Conservation (phyloP, 2,329 filamentous ascomycete genomes). For the Zalaria sp. region DNA sequence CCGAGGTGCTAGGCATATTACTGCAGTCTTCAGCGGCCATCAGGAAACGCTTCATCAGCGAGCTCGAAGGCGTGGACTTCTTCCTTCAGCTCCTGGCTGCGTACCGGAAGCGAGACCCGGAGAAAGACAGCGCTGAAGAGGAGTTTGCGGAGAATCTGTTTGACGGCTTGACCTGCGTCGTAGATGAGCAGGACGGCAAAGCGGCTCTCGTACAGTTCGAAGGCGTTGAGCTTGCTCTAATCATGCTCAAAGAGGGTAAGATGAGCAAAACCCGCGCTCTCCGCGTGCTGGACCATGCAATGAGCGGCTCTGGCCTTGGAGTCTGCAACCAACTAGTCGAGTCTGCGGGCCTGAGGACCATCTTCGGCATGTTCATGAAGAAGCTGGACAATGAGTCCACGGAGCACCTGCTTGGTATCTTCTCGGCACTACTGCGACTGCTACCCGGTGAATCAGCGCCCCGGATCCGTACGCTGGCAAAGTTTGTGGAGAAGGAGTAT, state of each 20-base stretch:
- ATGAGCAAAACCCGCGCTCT: constrained; percentile 69
- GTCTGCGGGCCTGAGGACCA: constrained; percentile 66
- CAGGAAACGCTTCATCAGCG: constrained; percentile 42
- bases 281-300: constrained; percentile 71
- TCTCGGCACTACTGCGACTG: constrained; percentile 65
- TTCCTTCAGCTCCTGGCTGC: constrained; percentile 71
- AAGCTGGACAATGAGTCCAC: constrained; percentile 56
- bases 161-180: constrained; percentile 67
- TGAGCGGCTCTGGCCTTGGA: constrained; percentile 40
- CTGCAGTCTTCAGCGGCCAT: constrained; percentile 61
- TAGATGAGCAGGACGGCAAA: constrained; percentile 64
- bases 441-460: constrained; percentile 64
- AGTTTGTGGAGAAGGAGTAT: constrained; percentile 92
- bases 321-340: constrained; percentile 70
- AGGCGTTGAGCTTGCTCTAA: constrained; percentile 77
- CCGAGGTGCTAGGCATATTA: constrained; percentile 81
- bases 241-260: constrained; percentile 84
- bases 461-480: constrained; percentile 74
- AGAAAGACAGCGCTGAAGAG: constrained; percentile 75
- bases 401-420: constrained; percentile 75
- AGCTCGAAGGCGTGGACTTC: constrained; percentile 55
- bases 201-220: constrained; percentile 74
- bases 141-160: constrained; percentile 94
- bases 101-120: constrained; percentile 76
- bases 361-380: constrained; percentile 84